Conservation (phyloP, 164 flowering plant species). For the Litsea cubeba region DNA sequence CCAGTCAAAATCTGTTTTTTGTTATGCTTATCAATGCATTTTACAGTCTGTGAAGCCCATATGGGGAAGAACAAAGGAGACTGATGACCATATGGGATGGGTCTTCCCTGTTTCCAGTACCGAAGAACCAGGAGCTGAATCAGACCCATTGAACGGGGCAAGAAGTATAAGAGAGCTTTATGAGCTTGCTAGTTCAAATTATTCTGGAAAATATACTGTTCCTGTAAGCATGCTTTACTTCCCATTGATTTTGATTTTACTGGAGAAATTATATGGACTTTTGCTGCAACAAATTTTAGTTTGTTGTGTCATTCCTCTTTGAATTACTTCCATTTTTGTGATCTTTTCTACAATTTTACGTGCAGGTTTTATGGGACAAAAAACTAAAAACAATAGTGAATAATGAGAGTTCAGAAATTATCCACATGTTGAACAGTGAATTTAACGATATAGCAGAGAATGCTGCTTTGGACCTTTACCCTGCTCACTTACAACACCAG, state of each 20-base stretch:
- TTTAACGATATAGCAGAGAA: constrained; percentile 83
- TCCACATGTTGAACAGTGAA: constrained; percentile 85
- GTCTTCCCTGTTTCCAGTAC: constrained; percentile 61
- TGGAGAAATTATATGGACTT: neutral
- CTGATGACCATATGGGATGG: constrained; percentile 96
- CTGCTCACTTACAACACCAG: constrained; percentile 51
- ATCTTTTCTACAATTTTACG: constrained; percentile 5
- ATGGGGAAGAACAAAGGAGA: constrained; percentile 82
- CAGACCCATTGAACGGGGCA: constrained; percentile 74
- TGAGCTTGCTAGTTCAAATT: constrained; percentile 80
- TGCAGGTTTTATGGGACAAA: constrained; percentile 94
- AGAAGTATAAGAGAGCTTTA: constrained; percentile 68
- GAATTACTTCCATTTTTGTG: neutral
- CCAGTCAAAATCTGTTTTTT: neutral
- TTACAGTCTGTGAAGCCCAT: constrained; percentile 71
- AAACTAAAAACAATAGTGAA: constrained; percentile 79
- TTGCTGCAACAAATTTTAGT: neutral
- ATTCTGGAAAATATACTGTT: constrained; percentile 84
- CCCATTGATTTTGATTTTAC: neutral
- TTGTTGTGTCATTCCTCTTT: neutral
- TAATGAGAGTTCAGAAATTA: constrained; percentile 90
- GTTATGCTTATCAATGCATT: constrained; percentile 1
- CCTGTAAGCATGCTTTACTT: constrained; percentile 53
- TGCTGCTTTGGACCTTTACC: constrained; percentile 74
- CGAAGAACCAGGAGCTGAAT: constrained; percentile 80